A percentile compares a stretch with the other conserved stretches of the same genome.
Conservation (phyloP, 768 basidiomycete species). For the Panellus pusillus region DNA sequence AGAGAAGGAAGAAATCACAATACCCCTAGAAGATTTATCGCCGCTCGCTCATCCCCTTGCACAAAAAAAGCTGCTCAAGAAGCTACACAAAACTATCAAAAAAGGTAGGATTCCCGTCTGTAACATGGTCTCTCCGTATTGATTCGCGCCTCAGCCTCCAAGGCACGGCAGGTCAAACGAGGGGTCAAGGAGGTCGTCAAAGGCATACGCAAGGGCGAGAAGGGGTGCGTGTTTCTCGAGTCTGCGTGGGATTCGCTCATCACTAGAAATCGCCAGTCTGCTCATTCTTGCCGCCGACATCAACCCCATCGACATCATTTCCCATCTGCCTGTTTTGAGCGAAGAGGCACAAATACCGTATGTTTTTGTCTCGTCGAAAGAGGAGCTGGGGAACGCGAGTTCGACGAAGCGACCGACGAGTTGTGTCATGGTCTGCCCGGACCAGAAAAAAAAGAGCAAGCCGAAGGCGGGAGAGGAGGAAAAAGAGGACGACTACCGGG, state of each 20-base stretch:
- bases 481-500: constrained; percentile 82
- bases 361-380: constrained; percentile 87
- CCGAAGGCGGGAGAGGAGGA: constrained; percentile 59
- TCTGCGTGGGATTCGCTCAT: neutral
- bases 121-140: constrained; percentile 1
- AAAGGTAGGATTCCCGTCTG: constrained; percentile 48
- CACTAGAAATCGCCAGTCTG: constrained; percentile 48
- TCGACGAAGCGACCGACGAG: constrained; percentile 98
- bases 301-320: constrained; percentile 97
- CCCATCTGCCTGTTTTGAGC: constrained; percentile 90
- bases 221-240: constrained; percentile 61
- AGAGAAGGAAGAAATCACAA: constrained; percentile 62
- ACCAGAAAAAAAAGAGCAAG: constrained; percentile 70
- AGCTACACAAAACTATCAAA: constrained; percentile 92
- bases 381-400: constrained; percentile 93
- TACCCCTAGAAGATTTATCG: constrained; percentile 80
- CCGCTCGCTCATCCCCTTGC: constrained; percentile 95
- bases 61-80: constrained; percentile 90
- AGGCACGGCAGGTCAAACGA: constrained; percentile 91
- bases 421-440: constrained; percentile 92
- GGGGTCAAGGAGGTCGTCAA: constrained; percentile 99
- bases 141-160: constrained; percentile 63
- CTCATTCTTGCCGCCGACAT: constrained; percentile 95
- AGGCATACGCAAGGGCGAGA: constrained; percentile 95
- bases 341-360: constrained; percentile 94